These are phyloP conservation scores for Cadophora sp. DNA, from an alignment of 2,329 filamentous ascomycete genomes.

Conservation along the genomic window DNA sequence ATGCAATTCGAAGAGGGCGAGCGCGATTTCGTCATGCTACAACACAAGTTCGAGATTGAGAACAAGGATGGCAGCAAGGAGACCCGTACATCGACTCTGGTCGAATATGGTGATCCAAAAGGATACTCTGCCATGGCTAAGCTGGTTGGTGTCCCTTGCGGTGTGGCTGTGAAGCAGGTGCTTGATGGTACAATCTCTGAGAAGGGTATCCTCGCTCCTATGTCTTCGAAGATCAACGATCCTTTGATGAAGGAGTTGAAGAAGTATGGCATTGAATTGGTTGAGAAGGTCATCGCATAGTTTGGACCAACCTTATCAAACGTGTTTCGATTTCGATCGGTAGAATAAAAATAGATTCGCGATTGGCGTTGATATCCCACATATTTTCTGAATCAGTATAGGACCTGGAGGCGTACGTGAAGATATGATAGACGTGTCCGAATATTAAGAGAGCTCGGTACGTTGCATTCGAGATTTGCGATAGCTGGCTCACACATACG, in stretches of 20 bases:
- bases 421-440: neutral
- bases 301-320: neutral
- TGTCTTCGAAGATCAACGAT: conserved; percentile 73
- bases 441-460: neutral
- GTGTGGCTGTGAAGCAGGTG: conserved; percentile 78
- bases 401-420: neutral
- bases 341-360: conserved; percentile 9
- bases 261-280: conserved; percentile 76
- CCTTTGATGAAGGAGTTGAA: conserved; percentile 80
- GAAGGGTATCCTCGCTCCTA: conserved; percentile 79
- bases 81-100: conserved; percentile 80
- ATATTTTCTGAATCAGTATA: neutral
- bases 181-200: conserved; percentile 75
- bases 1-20: conserved; percentile 86
- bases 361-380: neutral
- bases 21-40: conserved; percentile 83
- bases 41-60: conserved; percentile 87
- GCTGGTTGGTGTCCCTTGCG: conserved; percentile 78
- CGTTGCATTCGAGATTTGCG: neutral
- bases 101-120: conserved; percentile 79
- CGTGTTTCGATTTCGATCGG: neutral
- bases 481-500: neutral
- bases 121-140: conserved; percentile 87
- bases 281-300: conserved; percentile 66
- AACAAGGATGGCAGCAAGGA: conserved; percentile 79